phyloP scores from a whole-genome alignment of 192 early-diverging fungal genomes.

The Backusella psychrophila region DNA sequence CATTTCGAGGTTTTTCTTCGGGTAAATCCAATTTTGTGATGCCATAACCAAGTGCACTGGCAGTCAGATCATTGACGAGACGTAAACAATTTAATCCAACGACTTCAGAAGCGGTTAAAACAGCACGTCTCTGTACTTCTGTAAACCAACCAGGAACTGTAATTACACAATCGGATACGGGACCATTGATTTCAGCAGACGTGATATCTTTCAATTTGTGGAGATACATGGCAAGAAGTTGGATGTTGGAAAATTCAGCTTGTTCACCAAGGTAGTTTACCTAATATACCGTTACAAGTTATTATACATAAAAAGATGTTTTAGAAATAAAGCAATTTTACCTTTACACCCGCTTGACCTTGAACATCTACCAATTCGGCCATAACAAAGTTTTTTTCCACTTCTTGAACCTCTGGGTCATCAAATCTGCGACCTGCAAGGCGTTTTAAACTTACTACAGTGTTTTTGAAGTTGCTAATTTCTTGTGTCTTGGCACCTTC shows the following conservation, averaged over 20 bases:
- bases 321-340: slow-evolving; percentile 5
- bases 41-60: slow-evolving; percentile 92
- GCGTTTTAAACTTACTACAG: slow-evolving; percentile 86
- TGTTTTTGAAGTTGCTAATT: slow-evolving; percentile 97
- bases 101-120: slow-evolving; percentile 84
- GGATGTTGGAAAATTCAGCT: slow-evolving; percentile 77
- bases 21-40: slow-evolving; percentile 97
- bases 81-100: slow-evolving; percentile 87
- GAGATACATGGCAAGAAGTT: slow-evolving; percentile 93
- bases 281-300: slow-evolving; percentile 34
- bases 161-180: slow-evolving; percentile 90
- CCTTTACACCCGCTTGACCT: slow-evolving; percentile 81
- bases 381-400: slow-evolving; percentile 82
- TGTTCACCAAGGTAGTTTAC: slow-evolving; percentile 80
- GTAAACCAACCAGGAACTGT: slow-evolving; percentile 95
- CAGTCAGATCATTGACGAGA: slow-evolving; percentile 90
- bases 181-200: slow-evolving; percentile 70
- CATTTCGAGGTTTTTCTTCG: slow-evolving; percentile 86
- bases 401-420: slow-evolving; percentile 78
- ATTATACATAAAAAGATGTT: not conserved
- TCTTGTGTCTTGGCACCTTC: slow-evolving; percentile 94
- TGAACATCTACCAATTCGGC: slow-evolving; percentile 74
- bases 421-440: slow-evolving; percentile 80
- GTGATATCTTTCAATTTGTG: slow-evolving; percentile 90
- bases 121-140: slow-evolving; percentile 84